Conservation (phyloP, 257 asterid species). For the Scutellaria minor region DNA sequence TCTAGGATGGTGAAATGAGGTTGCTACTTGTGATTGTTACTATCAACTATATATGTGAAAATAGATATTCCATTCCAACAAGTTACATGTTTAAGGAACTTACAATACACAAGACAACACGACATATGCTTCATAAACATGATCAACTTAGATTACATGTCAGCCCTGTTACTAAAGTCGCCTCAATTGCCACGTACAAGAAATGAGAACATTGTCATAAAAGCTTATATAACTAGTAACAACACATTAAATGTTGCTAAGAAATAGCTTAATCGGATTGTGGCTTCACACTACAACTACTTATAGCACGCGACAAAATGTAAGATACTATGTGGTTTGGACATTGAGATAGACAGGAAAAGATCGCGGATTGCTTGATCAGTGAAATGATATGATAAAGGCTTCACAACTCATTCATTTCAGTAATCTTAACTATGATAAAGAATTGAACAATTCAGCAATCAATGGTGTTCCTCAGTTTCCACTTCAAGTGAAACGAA, state of each 20-base stretch:
- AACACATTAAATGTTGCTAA: neutral
- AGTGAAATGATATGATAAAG: neutral
- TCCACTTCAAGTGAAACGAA: constrained; percentile 39
- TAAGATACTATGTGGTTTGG: neutral
- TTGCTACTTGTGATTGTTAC: neutral
- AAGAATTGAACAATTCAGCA: neutral
- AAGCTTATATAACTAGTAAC: neutral
- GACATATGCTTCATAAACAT: neutral
- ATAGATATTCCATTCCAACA: neutral
- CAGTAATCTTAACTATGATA: too few species aligned
- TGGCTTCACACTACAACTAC: neutral
- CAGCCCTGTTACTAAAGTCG: neutral
- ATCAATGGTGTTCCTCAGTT: neutral
- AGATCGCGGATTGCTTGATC: neutral
- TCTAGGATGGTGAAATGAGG: neutral
- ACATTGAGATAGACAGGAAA: neutral
- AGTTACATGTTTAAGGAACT: neutral
- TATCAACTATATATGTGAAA: too few species aligned
- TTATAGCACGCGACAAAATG: neutral
- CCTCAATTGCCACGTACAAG: neutral
- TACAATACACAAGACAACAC: neutral
- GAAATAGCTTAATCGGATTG: neutral
- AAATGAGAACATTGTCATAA: neutral
- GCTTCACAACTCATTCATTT: neutral
- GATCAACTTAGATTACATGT: neutral